Percentiles rank a stretch among this genome's conserved stretches.
Conservation (phyloP, 1,284 basidiomycete species). For the Cerrena zonata region DNA sequence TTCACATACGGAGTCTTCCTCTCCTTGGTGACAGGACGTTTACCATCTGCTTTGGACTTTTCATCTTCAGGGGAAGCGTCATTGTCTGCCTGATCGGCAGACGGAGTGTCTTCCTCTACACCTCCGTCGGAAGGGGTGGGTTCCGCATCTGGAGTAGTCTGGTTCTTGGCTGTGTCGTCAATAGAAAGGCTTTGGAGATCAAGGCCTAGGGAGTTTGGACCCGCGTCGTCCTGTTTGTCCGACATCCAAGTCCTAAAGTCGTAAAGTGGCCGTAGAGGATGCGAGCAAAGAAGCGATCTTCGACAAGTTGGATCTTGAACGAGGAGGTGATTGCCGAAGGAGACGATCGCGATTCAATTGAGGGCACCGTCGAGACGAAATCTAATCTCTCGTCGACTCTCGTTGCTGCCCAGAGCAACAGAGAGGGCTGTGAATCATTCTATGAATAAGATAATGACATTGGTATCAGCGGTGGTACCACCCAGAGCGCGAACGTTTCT, state of each 20-base stretch:
- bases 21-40: slow-evolving; percentile 20
- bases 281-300: not conserved
- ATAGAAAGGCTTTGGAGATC: slow-evolving; percentile 49
- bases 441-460: not conserved
- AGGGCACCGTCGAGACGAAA: slow-evolving; percentile 3
- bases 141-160: too few relatives aligned
- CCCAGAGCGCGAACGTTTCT: too few relatives aligned
- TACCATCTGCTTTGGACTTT: slow-evolving; percentile 8
- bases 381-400: not conserved
- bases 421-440: too few relatives aligned
- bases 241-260: slow-evolving; percentile 15
- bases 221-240: slow-evolving; percentile 17
- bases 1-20: slow-evolving; percentile 60
- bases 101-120: slow-evolving; percentile 3
- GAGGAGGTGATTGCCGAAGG: not conserved
- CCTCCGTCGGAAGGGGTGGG: not conserved
- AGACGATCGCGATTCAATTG: not conserved
- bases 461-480: too few relatives aligned
- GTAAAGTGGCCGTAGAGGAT: slow-evolving; percentile 15
- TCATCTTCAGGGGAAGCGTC: slow-evolving; percentile 3
- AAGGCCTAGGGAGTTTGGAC: slow-evolving; percentile 61
- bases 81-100: slow-evolving; percentile 1
- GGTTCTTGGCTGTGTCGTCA: slow-evolving; percentile 16
- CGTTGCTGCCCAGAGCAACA: not conserved
- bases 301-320: not conserved